These are phyloP conservation scores for Verticillium nonalfalfae DNA, from an alignment of 2,329 filamentous ascomycete species.

Conservation along the genomic window DNA sequence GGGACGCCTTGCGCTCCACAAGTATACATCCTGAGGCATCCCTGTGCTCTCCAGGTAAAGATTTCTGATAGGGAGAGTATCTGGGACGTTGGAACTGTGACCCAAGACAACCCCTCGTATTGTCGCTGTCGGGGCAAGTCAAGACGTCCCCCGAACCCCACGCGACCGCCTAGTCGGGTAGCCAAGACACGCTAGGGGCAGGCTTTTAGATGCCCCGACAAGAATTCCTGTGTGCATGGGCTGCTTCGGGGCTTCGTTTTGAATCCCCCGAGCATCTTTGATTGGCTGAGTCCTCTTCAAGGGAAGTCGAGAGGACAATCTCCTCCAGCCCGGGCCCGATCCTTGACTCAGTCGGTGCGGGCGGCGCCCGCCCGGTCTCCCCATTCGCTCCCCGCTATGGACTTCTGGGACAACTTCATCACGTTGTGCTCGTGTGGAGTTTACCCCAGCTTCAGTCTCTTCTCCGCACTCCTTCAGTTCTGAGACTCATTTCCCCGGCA, in stretches of 20 bases:
- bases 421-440: constrained; percentile 5
- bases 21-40: background rate
- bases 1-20: constrained; percentile 1
- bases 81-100: too few species aligned
- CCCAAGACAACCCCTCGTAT: background rate
- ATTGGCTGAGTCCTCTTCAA: constrained; percentile 8
- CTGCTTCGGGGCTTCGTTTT: constrained; percentile 9
- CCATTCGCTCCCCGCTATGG: constrained; percentile 2
- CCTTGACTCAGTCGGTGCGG: constrained; percentile 2
- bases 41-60: background rate
- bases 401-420: background rate
- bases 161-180: background rate
- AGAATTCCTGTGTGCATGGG: background rate
- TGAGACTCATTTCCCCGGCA: background rate
- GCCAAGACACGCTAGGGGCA: constrained; percentile 19
- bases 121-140: constrained; percentile 3
- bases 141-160: constrained; percentile 4
- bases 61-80: background rate
- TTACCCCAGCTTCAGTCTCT: constrained; percentile 4
- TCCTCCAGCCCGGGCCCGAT: background rate
- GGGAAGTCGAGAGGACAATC: background rate
- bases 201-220: constrained; percentile 10
- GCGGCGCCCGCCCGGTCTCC: background rate
- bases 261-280: constrained; percentile 14
- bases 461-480: constrained; percentile 5